phyloP scores from a whole-genome alignment of 2,329 filamentous ascomycete species.

The Paracamarosporium sp. region DNA sequence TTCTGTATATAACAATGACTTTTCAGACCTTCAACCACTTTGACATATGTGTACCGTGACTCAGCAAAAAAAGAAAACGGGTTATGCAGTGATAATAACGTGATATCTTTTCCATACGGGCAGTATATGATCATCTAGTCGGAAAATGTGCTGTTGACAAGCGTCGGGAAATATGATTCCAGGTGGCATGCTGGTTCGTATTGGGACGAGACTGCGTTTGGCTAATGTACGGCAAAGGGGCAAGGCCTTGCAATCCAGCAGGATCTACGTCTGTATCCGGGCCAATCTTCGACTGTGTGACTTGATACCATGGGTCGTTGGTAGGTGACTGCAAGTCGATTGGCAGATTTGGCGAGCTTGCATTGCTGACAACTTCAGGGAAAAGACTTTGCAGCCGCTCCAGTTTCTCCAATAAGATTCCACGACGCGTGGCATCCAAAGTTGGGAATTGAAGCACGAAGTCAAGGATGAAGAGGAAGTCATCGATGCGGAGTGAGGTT shows the following conservation, averaged over 20 bases:
- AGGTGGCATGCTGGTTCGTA: constrained; percentile 32
- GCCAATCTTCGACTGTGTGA: constrained; percentile 42
- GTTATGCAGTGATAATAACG: not conserved
- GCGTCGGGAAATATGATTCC: constrained; percentile 42
- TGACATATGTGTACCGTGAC: not conserved
- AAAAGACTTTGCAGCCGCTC: constrained; percentile 45
- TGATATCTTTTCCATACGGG: not conserved
- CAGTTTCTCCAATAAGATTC: constrained; percentile 53
- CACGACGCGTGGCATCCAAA: constrained; percentile 54
- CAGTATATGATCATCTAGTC: not conserved
- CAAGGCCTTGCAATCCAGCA: constrained; percentile 29
- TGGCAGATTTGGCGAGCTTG: constrained; percentile 40
- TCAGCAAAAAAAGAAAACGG: not conserved
- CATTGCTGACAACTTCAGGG: constrained; percentile 40
- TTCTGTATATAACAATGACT: not conserved
- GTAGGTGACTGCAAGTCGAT: constrained; percentile 34
- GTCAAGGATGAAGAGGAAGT: constrained; percentile 60
- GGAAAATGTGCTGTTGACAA: constrained; percentile 33
- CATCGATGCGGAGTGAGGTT: constrained; percentile 57
- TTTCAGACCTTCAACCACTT: not conserved
- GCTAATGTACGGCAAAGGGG: constrained; percentile 18
- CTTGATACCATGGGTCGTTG: constrained; percentile 43
- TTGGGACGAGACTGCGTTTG: constrained; percentile 19
- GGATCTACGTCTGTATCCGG: constrained; percentile 8
- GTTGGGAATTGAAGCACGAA: constrained; percentile 60